Conservation (phyloP, 805 yeast genomes). For the Scheffersomyces amazonensis region DNA sequence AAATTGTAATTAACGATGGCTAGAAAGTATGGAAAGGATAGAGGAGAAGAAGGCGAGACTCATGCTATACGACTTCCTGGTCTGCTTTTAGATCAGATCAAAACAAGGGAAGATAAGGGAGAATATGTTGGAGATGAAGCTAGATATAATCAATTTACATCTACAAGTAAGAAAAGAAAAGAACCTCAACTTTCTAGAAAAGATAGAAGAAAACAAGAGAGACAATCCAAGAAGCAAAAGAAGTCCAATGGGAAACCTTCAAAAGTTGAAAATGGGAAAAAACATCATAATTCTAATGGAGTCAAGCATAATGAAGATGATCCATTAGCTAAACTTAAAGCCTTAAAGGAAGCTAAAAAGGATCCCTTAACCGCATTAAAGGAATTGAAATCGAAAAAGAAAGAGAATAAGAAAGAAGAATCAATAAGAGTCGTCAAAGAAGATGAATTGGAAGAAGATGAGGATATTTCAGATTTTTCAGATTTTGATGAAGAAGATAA, state of each 20-base stretch:
- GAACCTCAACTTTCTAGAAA: constrained; percentile 24
- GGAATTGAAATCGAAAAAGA: constrained; percentile 11
- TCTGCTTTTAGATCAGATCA: constrained; percentile 48
- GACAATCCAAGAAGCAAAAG: constrained; percentile 30
- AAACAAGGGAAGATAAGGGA: constrained; percentile 38
- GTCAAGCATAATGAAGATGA: constrained; percentile 5
- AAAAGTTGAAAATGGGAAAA: constrained; percentile 2
- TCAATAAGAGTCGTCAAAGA: constrained; percentile 23
- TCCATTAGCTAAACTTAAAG: constrained; percentile 12
- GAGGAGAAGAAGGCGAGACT: constrained; percentile 10
- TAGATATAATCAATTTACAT: constrained; percentile 12
- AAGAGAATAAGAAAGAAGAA: constrained; percentile 4
- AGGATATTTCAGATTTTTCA: constrained; percentile 24
- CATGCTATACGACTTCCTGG: constrained; percentile 60
- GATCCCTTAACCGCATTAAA: constrained; percentile 19
- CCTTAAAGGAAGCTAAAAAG: constrained; percentile 8
- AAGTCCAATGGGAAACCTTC: constrained; percentile 6
- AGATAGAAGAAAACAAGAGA: constrained; percentile 34
- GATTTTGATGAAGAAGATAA: constrained; percentile 8
- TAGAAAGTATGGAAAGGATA: constrained; percentile 1
- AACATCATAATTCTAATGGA: background rate
- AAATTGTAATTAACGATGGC: background rate
- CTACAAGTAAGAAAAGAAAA: constrained; percentile 18
- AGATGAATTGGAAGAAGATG: constrained; percentile 22
- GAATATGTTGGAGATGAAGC: constrained; percentile 36